phyloP scores from a whole-genome alignment of 2,329 filamentous ascomycete genomes.

The Onygenales sp. region DNA sequence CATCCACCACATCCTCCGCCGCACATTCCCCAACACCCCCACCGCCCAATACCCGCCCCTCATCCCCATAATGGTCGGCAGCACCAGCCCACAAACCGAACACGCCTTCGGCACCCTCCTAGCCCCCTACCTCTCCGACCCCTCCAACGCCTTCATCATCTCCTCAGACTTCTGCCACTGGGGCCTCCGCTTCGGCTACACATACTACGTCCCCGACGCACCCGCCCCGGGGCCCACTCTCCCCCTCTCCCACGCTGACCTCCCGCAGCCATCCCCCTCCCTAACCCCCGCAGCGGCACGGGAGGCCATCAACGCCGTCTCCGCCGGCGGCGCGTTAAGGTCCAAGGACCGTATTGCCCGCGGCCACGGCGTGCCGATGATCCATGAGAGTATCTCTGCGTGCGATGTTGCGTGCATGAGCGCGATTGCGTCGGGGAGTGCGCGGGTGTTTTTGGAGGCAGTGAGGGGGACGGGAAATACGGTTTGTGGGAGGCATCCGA shows the following conservation, averaged over 20 bases:
- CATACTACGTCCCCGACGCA: constrained; percentile 56
- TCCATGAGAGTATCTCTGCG: constrained; percentile 74
- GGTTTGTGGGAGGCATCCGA: constrained; percentile 89
- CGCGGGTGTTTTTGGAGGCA: constrained; percentile 59
- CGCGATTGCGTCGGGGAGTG: constrained; percentile 67
- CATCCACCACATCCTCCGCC: constrained; percentile 66
- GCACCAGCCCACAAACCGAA: constrained; percentile 58
- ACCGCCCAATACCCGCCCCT: constrained; percentile 58
- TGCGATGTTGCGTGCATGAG: constrained; percentile 78
- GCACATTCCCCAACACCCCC: constrained; percentile 40
- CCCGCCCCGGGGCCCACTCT: constrained; percentile 26
- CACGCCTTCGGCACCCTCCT: constrained; percentile 59
- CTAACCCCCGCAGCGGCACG: constrained; percentile 16
- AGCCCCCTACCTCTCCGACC: constrained; percentile 66
- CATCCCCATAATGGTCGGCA: constrained; percentile 78
- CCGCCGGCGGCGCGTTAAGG: constrained; percentile 18
- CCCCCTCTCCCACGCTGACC: constrained; percentile 31
- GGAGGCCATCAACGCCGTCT: constrained; percentile 20
- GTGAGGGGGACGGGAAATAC: constrained; percentile 73
- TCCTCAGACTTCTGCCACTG: constrained; percentile 98
- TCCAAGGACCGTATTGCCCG: constrained; percentile 25
- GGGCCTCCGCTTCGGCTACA: constrained; percentile 77
- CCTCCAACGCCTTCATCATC: constrained; percentile 69
- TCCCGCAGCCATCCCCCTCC: constrained; percentile 29
- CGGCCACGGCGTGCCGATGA: constrained; percentile 36